Evolutionary conservation across 495 filamentous ascomycete species (phyloP), one percentile per base, ranked within the genome.

Genomic region (Entonaema liquescens): DNA sequence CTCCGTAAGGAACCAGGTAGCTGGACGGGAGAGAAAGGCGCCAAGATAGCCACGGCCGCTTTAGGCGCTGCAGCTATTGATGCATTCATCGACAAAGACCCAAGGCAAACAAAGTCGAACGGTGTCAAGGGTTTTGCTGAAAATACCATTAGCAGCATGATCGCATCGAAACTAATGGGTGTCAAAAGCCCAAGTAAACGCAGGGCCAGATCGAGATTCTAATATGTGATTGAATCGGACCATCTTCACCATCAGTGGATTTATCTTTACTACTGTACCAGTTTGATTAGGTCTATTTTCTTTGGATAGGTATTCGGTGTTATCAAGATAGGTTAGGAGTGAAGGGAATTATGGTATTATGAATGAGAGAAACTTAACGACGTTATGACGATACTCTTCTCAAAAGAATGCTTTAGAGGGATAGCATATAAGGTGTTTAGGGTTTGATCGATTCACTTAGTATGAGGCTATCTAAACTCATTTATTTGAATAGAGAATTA

Each of bases 11-110:
- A 82, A 40, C 80, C 80, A 0, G 82, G 82, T 4, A 67, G 59
- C 21, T 83, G 82, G 82, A 74, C 70, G 25, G 76, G 78, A 1
- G 73, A 74, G 23, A 83, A 83, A 67, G 80, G 78, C 12, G 76
- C 77, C 7, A 76, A 76, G 29, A 59, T 83, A 7, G 80, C 79
- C 13, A 82, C 79, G 12, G 82, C 82, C 5, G 82, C 82, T 4
- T 28, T 83, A 12, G 80, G 80, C 0, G 82, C 82, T 7, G 81
- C 76, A 5, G 80, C 76, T 5, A 76, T 78, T 40, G 78, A 81
- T 15, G 79, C 75, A 0, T 77, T 80, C 26, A 72, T 76, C 49
- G 75, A 77, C 23, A 68, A 76, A 33, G 75, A 77, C 52, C 75
- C 75, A 2, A 61, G 75, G 1, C 70, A 44, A 13, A 35, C 62